Evolutionary conservation across 345 rosid species (phyloP), one percentile per base, ranked within the genome.

Genomic region (Eucalyptus dawsonii): DNA sequence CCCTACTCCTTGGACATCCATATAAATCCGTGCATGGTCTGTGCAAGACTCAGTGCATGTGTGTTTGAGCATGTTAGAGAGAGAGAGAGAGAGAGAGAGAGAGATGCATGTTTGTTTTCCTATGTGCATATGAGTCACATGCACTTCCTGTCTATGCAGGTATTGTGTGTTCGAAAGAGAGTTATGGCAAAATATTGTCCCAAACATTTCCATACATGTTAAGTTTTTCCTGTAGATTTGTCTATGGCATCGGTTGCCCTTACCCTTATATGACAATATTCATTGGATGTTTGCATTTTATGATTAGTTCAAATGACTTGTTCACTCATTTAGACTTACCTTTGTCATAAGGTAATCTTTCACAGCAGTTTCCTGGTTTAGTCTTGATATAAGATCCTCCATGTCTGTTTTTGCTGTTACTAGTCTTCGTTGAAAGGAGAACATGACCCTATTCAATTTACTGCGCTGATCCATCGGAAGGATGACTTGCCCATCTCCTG

Each of bases 381-480:
- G 92, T 93, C 99, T 95, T 60, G 95, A 94, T 87, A 97, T 93
- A 88, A 98, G 97, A 94, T 97, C 99, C 93, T 98, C 99, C 99
- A 98, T 95, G 91, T 98, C 99, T 58, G 98, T 96, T 93, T 95
- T 98, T 88, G 98, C 95, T 90, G 97, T 95, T 89, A 93, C 94
- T 91, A 98, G 92, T 90, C 99, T 94, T 90, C 93, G 95, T 90
- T 96, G 96, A 95, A 95, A 95, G 88, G 96, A 91, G 88, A 93
- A 89, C 86, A 98, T 95, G 93, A 94, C 93, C 92, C 98, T 96
- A 89, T 92, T 96, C 95, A 98, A 88, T 92, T 95, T 98, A 87
- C 94, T 94, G 44, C 93, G 99, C 90, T 96, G 98, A 92, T 98
- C 98, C 92, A 91, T 88, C 6, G 99, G 99, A 89, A 98, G 95